Evolutionary conservation across 148 eudicot genomes (phyloP).

Genomic region (Drosera capensis): DNA sequence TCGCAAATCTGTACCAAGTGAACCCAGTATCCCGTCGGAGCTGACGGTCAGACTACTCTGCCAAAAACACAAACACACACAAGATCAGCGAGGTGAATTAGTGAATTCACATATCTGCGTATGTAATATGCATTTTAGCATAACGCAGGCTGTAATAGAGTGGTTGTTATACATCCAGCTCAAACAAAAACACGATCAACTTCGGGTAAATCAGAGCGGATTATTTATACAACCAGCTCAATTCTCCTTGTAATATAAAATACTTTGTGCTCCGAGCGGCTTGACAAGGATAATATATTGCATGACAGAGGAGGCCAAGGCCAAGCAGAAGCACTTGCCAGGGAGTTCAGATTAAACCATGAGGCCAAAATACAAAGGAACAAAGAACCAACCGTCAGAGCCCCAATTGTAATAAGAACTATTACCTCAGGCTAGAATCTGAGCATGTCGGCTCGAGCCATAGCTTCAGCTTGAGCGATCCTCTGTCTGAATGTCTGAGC

Average conservation of each 20-base stretch:
- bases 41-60: slow-evolving; percentile 84
- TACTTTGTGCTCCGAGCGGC: too few relatives aligned
- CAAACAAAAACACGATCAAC: too few relatives aligned
- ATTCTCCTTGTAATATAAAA: too few relatives aligned
- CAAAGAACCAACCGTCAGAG: not conserved
- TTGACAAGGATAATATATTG: not conserved
- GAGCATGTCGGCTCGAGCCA: slow-evolving; percentile 98
- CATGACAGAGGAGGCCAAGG: not conserved
- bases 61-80: slow-evolving; percentile 4
- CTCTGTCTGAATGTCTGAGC: slow-evolving; percentile 96
- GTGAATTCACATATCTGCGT: not conserved
- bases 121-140: not conserved
- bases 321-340: not conserved
- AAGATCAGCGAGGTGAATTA: not conserved
- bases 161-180: too few relatives aligned
- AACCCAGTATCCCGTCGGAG: slow-evolving; percentile 66
- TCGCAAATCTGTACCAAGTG: slow-evolving; percentile 50
- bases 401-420: not conserved
- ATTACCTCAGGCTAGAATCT: slow-evolving; percentile 99
- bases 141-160: too few relatives aligned
- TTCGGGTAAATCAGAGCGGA: too few relatives aligned
- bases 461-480: slow-evolving; percentile 99
- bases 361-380: not conserved
- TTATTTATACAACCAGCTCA: too few relatives aligned
- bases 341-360: not conserved